A percentile compares a stretch with the other conserved stretches of the same genome.
These are phyloP conservation scores for Lactarius sp. DNA, from an alignment of 768 basidiomycete species.

Conservation along the genomic window DNA sequence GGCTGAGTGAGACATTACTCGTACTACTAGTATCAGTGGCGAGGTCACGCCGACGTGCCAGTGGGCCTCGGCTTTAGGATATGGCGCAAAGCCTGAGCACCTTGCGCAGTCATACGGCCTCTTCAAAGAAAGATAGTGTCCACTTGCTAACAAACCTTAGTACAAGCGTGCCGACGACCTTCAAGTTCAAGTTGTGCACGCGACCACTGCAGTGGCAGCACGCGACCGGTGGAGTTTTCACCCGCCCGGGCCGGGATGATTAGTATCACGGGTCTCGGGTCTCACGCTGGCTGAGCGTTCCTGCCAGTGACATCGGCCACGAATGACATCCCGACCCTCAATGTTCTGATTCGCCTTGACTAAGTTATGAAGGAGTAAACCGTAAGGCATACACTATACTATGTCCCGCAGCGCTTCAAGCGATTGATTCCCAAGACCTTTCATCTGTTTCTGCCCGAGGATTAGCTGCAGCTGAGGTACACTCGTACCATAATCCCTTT, in stretches of 20 bases:
- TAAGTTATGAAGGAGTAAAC: no score
- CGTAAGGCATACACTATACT: no score
- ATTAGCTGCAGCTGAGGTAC: background rate
- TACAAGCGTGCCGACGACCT: background rate
- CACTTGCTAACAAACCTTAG: background rate
- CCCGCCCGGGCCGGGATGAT: background rate
- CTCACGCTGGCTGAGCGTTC: no score
- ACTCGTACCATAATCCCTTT: background rate
- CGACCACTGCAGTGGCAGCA: no score
- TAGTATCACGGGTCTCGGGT: background rate
- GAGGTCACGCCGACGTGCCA: no score
- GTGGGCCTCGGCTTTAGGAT: slow-evolving; percentile 1
- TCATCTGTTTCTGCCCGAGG: no score
- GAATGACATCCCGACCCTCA: no score
- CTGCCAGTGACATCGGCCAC: no score
- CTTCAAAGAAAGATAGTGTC: background rate
- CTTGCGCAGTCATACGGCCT: slow-evolving; percentile 9
- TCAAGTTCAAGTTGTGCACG: background rate
- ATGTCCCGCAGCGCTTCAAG: no score
- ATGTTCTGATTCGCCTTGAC: no score
- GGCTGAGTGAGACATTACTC: background rate
- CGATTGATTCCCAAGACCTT: no score
- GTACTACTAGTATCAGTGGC: slow-evolving; percentile 2
- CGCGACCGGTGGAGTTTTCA: no score
- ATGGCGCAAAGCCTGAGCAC: background rate